These are phyloP conservation scores for Protomyces gravidus DNA, from an alignment of 1,139 yeast genomes.

Conservation along the genomic window DNA sequence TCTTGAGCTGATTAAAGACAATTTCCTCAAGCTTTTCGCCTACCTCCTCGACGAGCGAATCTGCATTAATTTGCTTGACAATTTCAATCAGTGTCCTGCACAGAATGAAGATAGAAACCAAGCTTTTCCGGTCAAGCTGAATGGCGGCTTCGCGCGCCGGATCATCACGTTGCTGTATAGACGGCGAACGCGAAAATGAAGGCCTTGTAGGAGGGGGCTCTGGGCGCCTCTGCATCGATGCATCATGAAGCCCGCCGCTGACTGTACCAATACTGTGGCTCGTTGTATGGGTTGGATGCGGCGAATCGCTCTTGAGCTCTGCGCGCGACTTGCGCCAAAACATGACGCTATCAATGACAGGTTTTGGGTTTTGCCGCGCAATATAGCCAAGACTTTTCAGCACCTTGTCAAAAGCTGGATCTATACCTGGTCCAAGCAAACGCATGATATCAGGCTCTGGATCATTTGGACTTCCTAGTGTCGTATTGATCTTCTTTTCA, in stretches of 20 bases:
- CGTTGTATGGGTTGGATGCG: conserved; percentile 47
- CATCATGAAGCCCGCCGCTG: conserved; percentile 2
- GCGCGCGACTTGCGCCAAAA: conserved; percentile 93
- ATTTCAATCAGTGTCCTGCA: conserved; percentile 92
- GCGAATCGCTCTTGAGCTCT: conserved; percentile 75
- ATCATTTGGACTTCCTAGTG: conserved; percentile 63
- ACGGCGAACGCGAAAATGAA: conserved; percentile 15
- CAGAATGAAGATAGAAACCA: conserved; percentile 82
- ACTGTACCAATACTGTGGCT: conserved; percentile 37
- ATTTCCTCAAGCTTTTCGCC: conserved; percentile 86
- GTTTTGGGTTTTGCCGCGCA: conserved; percentile 84
- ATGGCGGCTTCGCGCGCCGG: conserved; percentile 18
- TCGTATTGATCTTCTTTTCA: conserved; percentile 72
- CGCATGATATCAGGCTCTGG: conserved; percentile 79
- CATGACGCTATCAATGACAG: conserved; percentile 96
- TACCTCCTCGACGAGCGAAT: conserved; percentile 69
- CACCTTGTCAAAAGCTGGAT: conserved; percentile 77
- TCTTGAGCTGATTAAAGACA: conserved; percentile 80
- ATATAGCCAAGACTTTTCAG: conserved; percentile 83
- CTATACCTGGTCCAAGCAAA: conserved; percentile 81
- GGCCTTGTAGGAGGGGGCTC: conserved; percentile 13
- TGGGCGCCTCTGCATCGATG: conserved; percentile 6
- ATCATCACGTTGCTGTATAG: conserved; percentile 1
- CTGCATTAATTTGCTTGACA: conserved; percentile 76
- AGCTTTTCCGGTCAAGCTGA: conserved; percentile 61